Percentiles rank a stretch among this genome's conserved stretches.
Conservation (phyloP, 2,329 filamentous ascomycete genomes). For the Sclerotinia subarctica region DNA sequence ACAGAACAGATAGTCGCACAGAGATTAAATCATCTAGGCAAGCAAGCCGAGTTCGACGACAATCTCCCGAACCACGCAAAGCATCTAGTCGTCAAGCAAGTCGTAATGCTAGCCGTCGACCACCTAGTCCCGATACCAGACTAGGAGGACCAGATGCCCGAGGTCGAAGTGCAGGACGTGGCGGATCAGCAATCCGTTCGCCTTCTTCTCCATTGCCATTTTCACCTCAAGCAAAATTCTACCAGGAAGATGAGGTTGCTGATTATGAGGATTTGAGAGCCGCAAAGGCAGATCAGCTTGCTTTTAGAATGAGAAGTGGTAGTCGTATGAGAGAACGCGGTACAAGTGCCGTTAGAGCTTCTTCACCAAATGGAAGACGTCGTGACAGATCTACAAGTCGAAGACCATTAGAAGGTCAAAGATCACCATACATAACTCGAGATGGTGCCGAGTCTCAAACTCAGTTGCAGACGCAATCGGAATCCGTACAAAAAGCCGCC, state of each 20-base stretch:
- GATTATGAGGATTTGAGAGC: constrained; percentile 61
- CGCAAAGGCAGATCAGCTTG: constrained; percentile 53
- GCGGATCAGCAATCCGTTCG: constrained; percentile 60
- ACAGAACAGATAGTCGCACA: constrained; percentile 31
- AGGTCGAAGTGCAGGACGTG: constrained; percentile 61
- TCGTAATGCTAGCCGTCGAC: constrained; percentile 42
- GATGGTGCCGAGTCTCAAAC: constrained; percentile 25
- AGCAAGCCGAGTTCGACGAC: constrained; percentile 36
- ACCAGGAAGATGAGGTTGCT: constrained; percentile 54
- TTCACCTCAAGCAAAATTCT: constrained; percentile 54
- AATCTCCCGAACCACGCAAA: constrained; percentile 36
- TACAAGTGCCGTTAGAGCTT: constrained; percentile 34
- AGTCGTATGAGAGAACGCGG: constrained; percentile 43
- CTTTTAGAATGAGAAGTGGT: constrained; percentile 55
- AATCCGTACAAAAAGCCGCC: constrained; percentile 23
- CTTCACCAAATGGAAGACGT: constrained; percentile 36
- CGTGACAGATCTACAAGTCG: constrained; percentile 38
- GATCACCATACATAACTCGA: constrained; percentile 26
- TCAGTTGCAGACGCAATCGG: constrained; percentile 43
- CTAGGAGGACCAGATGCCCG: constrained; percentile 44
- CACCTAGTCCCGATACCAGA: constrained; percentile 38
- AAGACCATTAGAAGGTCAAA: constrained; percentile 26
- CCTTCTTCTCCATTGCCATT: constrained; percentile 80
- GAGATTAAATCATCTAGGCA: constrained; percentile 40
- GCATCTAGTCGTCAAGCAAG: constrained; percentile 39